Conservation (phyloP, 108 stramenopile genomes). For the Stephanodiscus minutulus region DNA sequence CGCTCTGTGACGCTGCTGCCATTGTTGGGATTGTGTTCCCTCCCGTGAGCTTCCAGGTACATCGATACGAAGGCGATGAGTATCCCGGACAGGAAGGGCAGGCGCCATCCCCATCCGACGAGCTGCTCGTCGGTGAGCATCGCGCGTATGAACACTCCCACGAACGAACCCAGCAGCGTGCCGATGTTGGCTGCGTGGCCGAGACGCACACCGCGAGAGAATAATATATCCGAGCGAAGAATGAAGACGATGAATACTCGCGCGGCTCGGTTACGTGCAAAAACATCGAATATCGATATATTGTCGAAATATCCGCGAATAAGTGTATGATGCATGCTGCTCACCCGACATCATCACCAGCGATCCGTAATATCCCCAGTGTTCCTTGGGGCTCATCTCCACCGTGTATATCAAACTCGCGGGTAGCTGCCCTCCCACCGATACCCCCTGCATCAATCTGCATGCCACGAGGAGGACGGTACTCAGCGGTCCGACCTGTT, state of each 20-base stretch:
- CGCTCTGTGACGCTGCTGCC: not conserved
- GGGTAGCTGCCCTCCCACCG: conserved; percentile 87
- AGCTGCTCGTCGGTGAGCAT: conserved; percentile 66
- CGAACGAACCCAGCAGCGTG: conserved; percentile 61
- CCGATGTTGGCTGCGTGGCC: conserved; percentile 55
- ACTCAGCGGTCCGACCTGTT: conserved; percentile 59
- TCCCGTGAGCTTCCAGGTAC: conserved; percentile 55
- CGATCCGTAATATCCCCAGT: conserved; percentile 72
- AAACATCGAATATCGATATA: too few relatives aligned
- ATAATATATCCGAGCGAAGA: not conserved
- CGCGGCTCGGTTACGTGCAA: too few relatives aligned
- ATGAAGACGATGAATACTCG: too few relatives aligned
- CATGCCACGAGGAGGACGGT: conserved; percentile 66
- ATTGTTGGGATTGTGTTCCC: conserved; percentile 55
- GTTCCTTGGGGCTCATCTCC: conserved; percentile 48
- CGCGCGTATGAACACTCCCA: conserved; percentile 55
- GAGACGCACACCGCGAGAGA: too few relatives aligned
- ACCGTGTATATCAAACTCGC: conserved; percentile 73
- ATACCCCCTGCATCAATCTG: conserved; percentile 85
- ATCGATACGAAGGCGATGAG: conserved; percentile 55
- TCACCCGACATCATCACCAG: conserved; percentile 49
- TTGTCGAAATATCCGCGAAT: too few relatives aligned
- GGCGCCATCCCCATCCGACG: conserved; percentile 63
- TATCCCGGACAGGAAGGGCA: conserved; percentile 76
- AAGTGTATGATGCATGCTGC: not conserved